Evolutionary conservation across 345 rosid species (phyloP), one percentile per base, ranked within the genome.

Genomic region (Hevea brasiliensis): DNA sequence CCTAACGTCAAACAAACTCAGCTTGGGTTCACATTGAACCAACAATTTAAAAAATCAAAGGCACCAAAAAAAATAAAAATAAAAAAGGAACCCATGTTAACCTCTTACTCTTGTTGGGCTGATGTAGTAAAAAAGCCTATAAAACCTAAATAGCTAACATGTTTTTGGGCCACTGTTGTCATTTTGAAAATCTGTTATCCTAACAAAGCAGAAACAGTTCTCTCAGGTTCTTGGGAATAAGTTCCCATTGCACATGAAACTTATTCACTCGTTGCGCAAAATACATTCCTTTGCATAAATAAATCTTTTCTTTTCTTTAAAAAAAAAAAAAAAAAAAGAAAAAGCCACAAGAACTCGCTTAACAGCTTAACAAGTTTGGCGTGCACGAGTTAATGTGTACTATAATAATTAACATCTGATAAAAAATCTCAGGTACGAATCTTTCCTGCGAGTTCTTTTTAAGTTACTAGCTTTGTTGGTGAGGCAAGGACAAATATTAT

Each of bases 341-440:
- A n/a, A n/a, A n/a, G n/a, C n/a, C n/a, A 6, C 11, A 6, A 5
- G 40, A 13, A 15, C 26, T 44, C 32, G 27, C 53, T 65, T 23
- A 65, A 11, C 24, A 45, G 35, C n/a, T 8, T 66, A 67, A 24
- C 70, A 67, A 48, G 58, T 48, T 48, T 67, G 58, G 70, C 70
- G 70, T 67, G 70, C 70, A 67, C 42, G 42, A 67, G 70, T 67
- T 48, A 48, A 50, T 58, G 42, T 66, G 41, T 48, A 8, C 12
- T 18, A n/a, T n/a, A n/a, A 26, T 5, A 47, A 21, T 17, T 50
- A 66, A 13, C 56, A 45, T 26, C 40, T 67, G 44, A 48, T 66
- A 10, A 8, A 44, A 24, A 58, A 35, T 12, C n/a, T 42, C 29
- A 64, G 32, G 67, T n/a, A 13, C 41, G 18, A 65, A 47, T 65